Evolutionary conservation across 257 asterid species (phyloP), one percentile per base, ranked within the genome.

Genomic region (Capsicum baccatum): DNA sequence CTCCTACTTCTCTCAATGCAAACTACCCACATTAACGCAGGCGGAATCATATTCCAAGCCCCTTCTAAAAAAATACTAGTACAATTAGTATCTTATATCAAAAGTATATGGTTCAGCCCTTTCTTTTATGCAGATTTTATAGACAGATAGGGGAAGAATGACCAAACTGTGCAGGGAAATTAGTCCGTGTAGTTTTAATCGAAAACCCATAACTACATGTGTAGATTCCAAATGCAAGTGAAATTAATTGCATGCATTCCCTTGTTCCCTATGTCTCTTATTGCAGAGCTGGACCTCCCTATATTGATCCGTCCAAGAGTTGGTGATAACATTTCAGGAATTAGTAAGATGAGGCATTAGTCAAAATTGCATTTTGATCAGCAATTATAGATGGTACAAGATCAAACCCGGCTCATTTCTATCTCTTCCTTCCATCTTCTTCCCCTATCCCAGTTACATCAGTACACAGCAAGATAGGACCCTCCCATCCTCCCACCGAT

Each of bases 161-260:
- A 50, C 19, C 81, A 50, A 50, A 47, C 62, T 74, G 48, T 50
- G 62, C 55, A 42, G 55, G 35, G 8, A 74, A 48, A 74, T 21
- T 21, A 19, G 39, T 15, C 21, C 60, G 0, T 12, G 60, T 12
- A 21, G 50, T 50, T 50, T 74, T 15, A 52, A 74, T 12, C 19
- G 44, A 19, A 74, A 64, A 74, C 62, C 62, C 42, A 47, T n/a
- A 73, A 73, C 58, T 50, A 50, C 47, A 26, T 19, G 62, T 6
- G 19, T 74, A 74, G 81, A 50, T 74, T 19, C 44, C 81, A 74
- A 74, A 74, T 50, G 60, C 81, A 74, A 50, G 59, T 21, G 81
- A 74, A 42, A 19, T 50, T 74, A 54, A 50, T 26, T 6, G 8
- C 60, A 50, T 15, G 81, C 16, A 74, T 13, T 50, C 81, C 47